Conservation (phyloP, 345 rosid genomes). For the Eucalyptus curtisii region DNA sequence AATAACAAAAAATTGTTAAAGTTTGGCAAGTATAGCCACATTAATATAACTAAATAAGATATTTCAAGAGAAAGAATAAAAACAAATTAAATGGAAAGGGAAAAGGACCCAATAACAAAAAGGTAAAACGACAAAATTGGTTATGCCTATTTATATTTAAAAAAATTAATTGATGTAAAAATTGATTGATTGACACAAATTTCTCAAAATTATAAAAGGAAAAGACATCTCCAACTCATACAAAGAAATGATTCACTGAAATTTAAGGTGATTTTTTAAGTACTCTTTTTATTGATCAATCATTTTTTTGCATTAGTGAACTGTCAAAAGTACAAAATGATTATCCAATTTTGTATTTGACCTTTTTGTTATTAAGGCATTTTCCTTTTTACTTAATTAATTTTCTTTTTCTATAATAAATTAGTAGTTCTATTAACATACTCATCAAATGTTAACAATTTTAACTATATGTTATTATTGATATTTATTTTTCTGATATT, state of each 20-base stretch:
- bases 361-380: neutral
- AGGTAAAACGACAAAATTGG: neutral
- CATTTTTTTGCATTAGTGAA: neutral
- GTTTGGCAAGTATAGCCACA: neutral
- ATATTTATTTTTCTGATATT: neutral
- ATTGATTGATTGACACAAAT: neutral
- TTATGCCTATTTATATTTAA: neutral
- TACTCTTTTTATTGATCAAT: neutral
- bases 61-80: neutral
- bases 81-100: neutral
- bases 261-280: neutral
- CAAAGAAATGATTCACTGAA: neutral
- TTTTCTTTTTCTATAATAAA: neutral
- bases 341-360: neutral
- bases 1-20: neutral
- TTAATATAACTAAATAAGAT: neutral
- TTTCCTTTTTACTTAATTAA: neutral
- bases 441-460: neutral
- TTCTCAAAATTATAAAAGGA: neutral
- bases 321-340: neutral
- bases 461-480: neutral
- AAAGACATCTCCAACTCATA: neutral
- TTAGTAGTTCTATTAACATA: neutral
- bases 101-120: neutral
- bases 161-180: neutral